Conservation (phyloP, 2,329 filamentous ascomycete species). For the Verticillium albo-atrum region DNA sequence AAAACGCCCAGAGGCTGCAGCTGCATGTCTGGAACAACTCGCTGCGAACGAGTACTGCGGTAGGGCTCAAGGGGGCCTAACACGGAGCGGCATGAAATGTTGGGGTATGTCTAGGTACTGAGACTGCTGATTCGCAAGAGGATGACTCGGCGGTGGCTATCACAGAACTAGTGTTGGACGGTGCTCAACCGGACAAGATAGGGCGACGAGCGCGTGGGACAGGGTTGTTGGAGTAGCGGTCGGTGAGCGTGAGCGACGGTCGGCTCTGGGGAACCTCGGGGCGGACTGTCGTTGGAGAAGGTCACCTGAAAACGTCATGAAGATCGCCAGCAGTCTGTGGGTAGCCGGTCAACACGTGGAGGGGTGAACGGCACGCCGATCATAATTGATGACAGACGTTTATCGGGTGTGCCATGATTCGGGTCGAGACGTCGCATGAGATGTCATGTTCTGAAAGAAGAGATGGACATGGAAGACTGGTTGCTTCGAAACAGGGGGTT, state of each 20-base stretch:
- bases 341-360: not conserved
- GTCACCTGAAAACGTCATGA: not conserved
- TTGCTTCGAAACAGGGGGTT: not conserved
- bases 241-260: not conserved
- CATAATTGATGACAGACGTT: not conserved
- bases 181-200: not conserved
- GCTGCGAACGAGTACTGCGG: too few relatives aligned
- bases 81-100: too few relatives aligned
- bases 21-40: not conserved
- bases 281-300: not conserved
- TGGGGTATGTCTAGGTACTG: too few relatives aligned
- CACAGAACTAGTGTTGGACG: not conserved
- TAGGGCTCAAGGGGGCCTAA: too few relatives aligned
- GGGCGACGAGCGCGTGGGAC: not conserved
- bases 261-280: too few relatives aligned
- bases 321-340: not conserved
- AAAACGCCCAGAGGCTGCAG: not conserved
- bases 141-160: too few relatives aligned
- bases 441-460: not conserved
- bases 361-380: not conserved
- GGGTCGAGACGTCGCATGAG: not conserved
- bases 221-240: not conserved
- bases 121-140: not conserved
- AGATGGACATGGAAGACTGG: not conserved
- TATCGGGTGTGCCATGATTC: not conserved